Evolutionary conservation across 2,329 filamentous ascomycete species (phyloP), one percentile per base, ranked within the genome.

Genomic region (Apiospora arundinis): DNA sequence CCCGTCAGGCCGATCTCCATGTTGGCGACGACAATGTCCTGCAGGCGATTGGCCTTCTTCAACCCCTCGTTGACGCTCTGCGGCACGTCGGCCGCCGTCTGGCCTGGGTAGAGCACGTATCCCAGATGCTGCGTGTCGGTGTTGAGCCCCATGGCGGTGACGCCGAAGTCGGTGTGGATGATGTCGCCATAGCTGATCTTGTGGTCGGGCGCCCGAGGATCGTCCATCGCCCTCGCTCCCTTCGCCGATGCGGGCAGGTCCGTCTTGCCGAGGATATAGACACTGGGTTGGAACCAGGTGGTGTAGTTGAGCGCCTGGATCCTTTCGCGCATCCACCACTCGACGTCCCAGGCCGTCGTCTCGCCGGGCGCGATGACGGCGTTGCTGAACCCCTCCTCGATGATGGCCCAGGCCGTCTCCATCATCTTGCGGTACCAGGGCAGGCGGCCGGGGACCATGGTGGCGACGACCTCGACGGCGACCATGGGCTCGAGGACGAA

Each of bases 371-470:
- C 74, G 68, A 87, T 82, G 6, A 84, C 80, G 68, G 74, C 75
- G 75, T 80, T 81, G 72, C 84, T 86, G 71, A 87, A 86, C 0
- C 78, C 84, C 73, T 85, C 83, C 42, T 79, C 77, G 70, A 86
- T 86, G 72, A 86, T 83, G 0, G 84, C 84, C 85, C 85, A 87
- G 0, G 84, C 82, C n/a, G 85, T 87, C 77, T 86, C 84, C 81
- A 84, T 83, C 77, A 87, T 77, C 68, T 80, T 80, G 21, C 75
- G 75, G 74, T 87, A 87, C 84, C 83, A 85, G 0, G 73, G 75
- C 56, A 86, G 75, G 45, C 82, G 79, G 8, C 76, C 76, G 4
- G 76, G 74, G 0, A 84, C 80, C 83, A 84, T 85, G 7, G 83
- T 83, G 11, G 82, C 84, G 12, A 87, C 79, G 71, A 83, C 80